These are phyloP conservation scores for Termitomyces sp. DNA, from an alignment of 768 basidiomycete genomes.

Conservation along the genomic window DNA sequence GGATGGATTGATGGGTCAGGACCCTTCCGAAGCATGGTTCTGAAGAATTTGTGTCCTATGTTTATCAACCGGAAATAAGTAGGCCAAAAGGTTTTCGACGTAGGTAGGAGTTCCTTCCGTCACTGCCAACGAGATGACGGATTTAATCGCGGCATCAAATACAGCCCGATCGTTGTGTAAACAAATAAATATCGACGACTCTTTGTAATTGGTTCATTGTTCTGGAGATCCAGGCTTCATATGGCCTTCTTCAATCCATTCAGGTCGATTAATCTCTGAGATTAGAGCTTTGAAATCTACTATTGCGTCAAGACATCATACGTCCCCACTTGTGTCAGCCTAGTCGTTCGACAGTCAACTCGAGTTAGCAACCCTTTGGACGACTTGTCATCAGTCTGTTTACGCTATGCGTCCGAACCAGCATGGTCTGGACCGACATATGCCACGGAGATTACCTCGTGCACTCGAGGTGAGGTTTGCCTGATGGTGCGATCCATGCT, in stretches of 20 bases:
- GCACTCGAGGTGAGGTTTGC: not conserved
- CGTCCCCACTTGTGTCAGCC: not conserved
- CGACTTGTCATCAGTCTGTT: not conserved
- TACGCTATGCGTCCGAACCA: not conserved
- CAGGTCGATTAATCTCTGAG: not conserved
- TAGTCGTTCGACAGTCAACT: not conserved
- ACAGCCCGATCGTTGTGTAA: too few relatives aligned
- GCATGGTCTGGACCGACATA: not conserved
- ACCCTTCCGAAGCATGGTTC: too few relatives aligned
- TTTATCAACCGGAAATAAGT: too few relatives aligned
- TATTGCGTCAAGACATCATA: not conserved
- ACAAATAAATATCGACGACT: too few relatives aligned
- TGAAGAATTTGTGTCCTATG: too few relatives aligned
- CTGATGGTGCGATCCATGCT: not conserved
- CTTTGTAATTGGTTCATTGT: too few relatives aligned
- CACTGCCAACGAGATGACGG: too few relatives aligned
- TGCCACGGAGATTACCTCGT: not conserved
- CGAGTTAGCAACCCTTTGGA: not conserved
- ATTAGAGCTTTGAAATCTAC: not conserved
- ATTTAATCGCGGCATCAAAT: too few relatives aligned
- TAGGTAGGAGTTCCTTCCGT: too few relatives aligned
- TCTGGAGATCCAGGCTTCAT: too few relatives aligned
- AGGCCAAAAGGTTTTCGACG: too few relatives aligned
- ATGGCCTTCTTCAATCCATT: not conserved
- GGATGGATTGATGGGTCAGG: too few relatives aligned